A percentile compares a stretch with the other conserved stretches of the same genome.
These are phyloP conservation scores for Asterella californica DNA, from an alignment of 225 moss, liverwort and hornwort genomes.

Conservation along the genomic window DNA sequence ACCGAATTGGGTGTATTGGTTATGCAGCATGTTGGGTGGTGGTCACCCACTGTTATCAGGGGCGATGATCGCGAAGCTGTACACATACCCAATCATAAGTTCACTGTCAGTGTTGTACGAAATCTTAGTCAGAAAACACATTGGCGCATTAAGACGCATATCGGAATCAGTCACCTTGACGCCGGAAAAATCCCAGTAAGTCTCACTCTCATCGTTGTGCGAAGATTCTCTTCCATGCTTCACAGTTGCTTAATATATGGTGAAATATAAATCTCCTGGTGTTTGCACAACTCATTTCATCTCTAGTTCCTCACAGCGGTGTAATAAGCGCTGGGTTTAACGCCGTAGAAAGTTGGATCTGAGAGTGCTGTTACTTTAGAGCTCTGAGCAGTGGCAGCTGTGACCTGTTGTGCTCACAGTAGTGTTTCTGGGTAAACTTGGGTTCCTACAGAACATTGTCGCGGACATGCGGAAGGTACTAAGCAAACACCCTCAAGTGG, in stretches of 20 bases:
- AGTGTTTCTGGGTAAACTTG: not conserved
- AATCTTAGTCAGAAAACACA: slow-evolving; percentile 96
- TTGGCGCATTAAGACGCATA: slow-evolving; percentile 97
- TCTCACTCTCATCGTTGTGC: not conserved
- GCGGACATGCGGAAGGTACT: slow-evolving; percentile 93
- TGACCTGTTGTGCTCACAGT: not conserved
- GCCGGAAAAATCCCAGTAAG: slow-evolving; percentile 82
- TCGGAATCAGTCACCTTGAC: slow-evolving; percentile 88
- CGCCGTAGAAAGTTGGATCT: too few species aligned
- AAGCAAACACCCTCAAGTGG: slow-evolving; percentile 90
- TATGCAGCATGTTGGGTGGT: slow-evolving; percentile 95
- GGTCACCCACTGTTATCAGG: slow-evolving; percentile 93
- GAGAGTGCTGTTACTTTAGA: not conserved
- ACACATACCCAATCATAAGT: slow-evolving; percentile 96
- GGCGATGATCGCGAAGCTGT: slow-evolving; percentile 98
- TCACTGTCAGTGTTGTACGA: slow-evolving; percentile 92
- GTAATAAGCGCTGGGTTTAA: too few species aligned
- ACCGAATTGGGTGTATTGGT: not conserved
- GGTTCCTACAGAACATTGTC: slow-evolving; percentile 61
- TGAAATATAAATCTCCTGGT: too few species aligned
- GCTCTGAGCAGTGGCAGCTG: not conserved
- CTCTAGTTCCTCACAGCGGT: too few species aligned
- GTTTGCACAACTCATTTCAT: too few species aligned
- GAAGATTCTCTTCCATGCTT: too few species aligned
- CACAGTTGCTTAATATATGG: too few species aligned